A percentile compares a stretch with the other conserved stretches of the same genome.
Conservation (phyloP, 352 stramenopile genomes). For the Phytopythium montanum region DNA sequence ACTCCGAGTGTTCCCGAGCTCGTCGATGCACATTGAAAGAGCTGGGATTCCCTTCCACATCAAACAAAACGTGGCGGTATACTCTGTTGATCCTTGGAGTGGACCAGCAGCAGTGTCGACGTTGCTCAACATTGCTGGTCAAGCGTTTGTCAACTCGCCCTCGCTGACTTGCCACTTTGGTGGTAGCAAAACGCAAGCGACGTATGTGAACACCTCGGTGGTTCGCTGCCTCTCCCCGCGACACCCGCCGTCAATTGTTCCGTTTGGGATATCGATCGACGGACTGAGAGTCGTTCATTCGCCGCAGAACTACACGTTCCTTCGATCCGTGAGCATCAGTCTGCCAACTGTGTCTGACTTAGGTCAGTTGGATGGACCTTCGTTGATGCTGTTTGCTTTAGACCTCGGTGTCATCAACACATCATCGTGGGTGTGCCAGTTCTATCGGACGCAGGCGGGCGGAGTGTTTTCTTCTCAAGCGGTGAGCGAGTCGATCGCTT, state of each 20-base stretch:
- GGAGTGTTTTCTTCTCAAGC: not conserved
- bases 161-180: conserved; percentile 28
- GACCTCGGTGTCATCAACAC: not conserved
- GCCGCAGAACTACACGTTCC: conserved; percentile 22
- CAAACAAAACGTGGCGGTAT: conserved; percentile 18
- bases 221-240: conserved; percentile 31
- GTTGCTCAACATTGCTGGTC: conserved; percentile 24
- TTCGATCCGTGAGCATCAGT: conserved; percentile 2
- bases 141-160: conserved; percentile 28
- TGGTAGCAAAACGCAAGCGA: conserved; percentile 2
- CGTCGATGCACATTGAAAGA: conserved; percentile 13
- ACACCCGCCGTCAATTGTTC: conserved; percentile 18
- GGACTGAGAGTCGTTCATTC: conserved; percentile 12
- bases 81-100: conserved; percentile 20
- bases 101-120: conserved; percentile 15
- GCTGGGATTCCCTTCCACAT: conserved; percentile 21
- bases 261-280: conserved; percentile 27
- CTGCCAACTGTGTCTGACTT: not conserved
- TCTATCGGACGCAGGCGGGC: not conserved
- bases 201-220: conserved; percentile 34
- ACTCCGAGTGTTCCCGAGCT: conserved; percentile 25
- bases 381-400: not conserved
- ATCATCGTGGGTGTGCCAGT: not conserved
- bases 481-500: not conserved
- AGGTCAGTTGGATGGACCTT: not conserved